Conservation (phyloP, 164 flowering plant genomes). For the Malania oleifera region DNA sequence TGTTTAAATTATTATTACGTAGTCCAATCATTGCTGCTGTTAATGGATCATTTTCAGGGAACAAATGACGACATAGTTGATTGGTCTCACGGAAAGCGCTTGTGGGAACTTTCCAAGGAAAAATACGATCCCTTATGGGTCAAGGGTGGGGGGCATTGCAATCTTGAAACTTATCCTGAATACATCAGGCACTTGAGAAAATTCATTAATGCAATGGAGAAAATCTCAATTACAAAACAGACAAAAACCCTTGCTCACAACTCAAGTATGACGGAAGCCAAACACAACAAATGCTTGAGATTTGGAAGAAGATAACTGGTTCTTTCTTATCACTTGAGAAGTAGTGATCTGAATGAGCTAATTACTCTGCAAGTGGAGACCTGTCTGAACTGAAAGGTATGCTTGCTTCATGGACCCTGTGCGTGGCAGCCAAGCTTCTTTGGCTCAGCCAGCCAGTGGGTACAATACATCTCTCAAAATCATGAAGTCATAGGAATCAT, state of each 20-base stretch:
- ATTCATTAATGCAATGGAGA: conserved; percentile 90
- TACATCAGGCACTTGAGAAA: conserved; percentile 87
- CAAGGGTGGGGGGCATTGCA: conserved; percentile 95
- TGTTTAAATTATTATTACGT: no score
- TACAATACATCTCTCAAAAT: no score
- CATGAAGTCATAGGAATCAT: no score
- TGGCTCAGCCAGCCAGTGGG: no score
- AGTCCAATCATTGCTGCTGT: conserved; percentile 4
- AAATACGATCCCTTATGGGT: conserved; percentile 97
- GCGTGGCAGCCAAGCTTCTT: no score
- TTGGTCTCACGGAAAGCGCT: conserved; percentile 83
- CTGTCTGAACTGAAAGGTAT: no score
- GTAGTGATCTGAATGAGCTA: background rate
- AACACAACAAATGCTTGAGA: conserved; percentile 83
- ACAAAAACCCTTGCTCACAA: conserved; percentile 29
- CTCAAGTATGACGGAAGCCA: conserved; percentile 52
- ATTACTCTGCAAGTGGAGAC: no score
- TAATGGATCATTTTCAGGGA: conserved; percentile 50
- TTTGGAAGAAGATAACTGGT: conserved; percentile 50
- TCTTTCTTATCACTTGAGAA: background rate
- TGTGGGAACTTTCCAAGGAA: conserved; percentile 94
- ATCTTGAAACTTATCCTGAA: conserved; percentile 93
- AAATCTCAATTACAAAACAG: conserved; percentile 51
- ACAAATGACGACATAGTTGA: conserved; percentile 92
- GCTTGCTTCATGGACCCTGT: no score